Evolutionary conservation across 345 rosid genomes (phyloP).

Genomic region (Arabidopsis arenosa): DNA sequence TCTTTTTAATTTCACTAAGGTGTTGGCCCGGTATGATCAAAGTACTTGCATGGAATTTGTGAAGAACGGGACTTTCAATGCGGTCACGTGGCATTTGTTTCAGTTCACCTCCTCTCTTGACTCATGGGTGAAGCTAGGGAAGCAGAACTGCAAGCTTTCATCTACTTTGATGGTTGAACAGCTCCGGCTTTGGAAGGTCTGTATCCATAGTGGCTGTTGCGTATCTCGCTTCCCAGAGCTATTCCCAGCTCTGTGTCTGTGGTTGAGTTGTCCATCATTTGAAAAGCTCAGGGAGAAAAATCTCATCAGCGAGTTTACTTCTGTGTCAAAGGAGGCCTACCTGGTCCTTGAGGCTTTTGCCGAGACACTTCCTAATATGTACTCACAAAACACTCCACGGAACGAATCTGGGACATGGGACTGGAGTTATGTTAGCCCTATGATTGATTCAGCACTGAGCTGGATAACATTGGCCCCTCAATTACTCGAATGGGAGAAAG

Average conservation of each 20-base stretch:
- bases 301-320: slow-evolving; percentile 66
- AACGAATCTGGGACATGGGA: slow-evolving; percentile 61
- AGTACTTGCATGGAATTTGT: slow-evolving; percentile 60
- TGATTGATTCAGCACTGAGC: slow-evolving; percentile 74
- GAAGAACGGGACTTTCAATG: slow-evolving; percentile 56
- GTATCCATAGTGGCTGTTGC: slow-evolving; percentile 70
- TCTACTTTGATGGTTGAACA: slow-evolving; percentile 84
- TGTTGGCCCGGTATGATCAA: slow-evolving; percentile 72
- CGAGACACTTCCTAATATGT: slow-evolving; percentile 69
- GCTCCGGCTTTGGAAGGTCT: slow-evolving; percentile 80
- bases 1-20: slow-evolving; percentile 49
- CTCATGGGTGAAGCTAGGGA: slow-evolving; percentile 72
- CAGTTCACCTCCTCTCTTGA: slow-evolving; percentile 65
- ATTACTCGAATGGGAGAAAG: slow-evolving; percentile 49
- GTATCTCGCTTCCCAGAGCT: slow-evolving; percentile 69
- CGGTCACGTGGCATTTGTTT: slow-evolving; percentile 77
- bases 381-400: slow-evolving; percentile 44
- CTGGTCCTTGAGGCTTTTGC: slow-evolving; percentile 81
- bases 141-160: slow-evolving; percentile 68
- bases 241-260: slow-evolving; percentile 81
- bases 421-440: slow-evolving; percentile 78
- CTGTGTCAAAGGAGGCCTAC: slow-evolving; percentile 72
- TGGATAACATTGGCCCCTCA: slow-evolving; percentile 66
- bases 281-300: slow-evolving; percentile 62
- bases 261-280: slow-evolving; percentile 81